Conservation (phyloP, 2,329 filamentous ascomycete species). For the Pestalotiopsis sp. region DNA sequence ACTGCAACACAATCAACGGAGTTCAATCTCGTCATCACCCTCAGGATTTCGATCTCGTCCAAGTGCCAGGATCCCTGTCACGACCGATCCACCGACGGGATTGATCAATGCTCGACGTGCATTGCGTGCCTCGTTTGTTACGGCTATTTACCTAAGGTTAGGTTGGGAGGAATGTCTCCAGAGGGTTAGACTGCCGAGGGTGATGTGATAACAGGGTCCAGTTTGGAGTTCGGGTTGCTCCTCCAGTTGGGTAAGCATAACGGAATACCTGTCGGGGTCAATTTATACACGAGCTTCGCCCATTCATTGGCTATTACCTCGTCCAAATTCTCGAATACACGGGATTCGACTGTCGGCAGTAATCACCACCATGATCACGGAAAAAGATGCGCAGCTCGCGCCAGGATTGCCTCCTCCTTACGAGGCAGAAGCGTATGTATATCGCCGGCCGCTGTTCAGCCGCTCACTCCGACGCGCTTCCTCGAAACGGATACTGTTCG, state of each 20-base stretch:
- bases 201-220: background rate
- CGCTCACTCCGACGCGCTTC: conserved; percentile 3
- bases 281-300: background rate
- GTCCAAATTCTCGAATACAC: background rate
- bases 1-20: too few relatives aligned
- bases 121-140: too few relatives aligned
- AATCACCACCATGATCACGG: background rate
- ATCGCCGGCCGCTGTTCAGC: background rate
- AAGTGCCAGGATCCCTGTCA: too few relatives aligned
- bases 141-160: too few relatives aligned
- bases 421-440: conserved; percentile 9
- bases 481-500: conserved; percentile 2
- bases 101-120: too few relatives aligned
- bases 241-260: background rate
- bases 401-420: conserved; percentile 9
- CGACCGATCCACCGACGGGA: too few relatives aligned
- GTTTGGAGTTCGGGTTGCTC: background rate
- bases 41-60: too few relatives aligned
- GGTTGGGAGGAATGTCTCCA: background rate
- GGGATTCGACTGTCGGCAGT: background rate
- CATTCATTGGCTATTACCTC: too few relatives aligned
- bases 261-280: background rate
- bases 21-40: too few relatives aligned
- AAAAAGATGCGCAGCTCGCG: background rate
- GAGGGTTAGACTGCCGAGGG: background rate